Evolutionary conservation across 176 grass and related monocot species (phyloP).

Genomic region (Cenchrus fungigraminus): DNA sequence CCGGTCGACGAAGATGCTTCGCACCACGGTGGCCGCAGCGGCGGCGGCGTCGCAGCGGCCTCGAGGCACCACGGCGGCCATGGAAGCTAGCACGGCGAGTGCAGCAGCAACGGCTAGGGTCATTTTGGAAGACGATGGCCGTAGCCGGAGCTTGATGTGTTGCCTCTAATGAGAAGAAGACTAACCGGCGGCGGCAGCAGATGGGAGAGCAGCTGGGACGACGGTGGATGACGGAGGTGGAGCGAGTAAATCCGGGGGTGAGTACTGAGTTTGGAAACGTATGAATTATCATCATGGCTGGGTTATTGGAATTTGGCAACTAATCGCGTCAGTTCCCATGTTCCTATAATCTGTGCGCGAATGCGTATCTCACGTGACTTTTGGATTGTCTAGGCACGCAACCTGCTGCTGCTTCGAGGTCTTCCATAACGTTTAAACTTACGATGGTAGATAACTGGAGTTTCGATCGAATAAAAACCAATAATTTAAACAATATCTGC

Average conservation of each 20-base stretch:
- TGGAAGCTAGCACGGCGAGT: neutral
- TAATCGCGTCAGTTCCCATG: neutral
- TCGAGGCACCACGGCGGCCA: neutral
- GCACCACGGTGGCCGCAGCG: slow-evolving; percentile 19
- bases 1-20: slow-evolving; percentile 35
- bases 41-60: slow-evolving; percentile 15
- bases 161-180: neutral
- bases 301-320: neutral
- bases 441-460: too few species aligned
- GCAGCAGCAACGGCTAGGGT: neutral
- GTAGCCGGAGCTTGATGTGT: slow-evolving; percentile 10
- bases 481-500: too few species aligned
- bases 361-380: neutral
- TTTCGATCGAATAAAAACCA: too few species aligned
- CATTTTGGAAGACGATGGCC: neutral
- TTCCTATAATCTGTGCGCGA: slow-evolving; percentile 10
- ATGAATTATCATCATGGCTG: neutral
- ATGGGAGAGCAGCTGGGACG: neutral
- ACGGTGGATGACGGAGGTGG: too few species aligned
- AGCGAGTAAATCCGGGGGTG: neutral
- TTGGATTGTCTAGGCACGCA: neutral
- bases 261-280: neutral
- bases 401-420: too few species aligned
- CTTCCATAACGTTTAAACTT: too few species aligned
- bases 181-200: neutral